Evolutionary conservation across 2,329 filamentous ascomycete genomes (phyloP), one percentile per base, ranked within the genome.

Genomic region (Xylariaceae sp.): DNA sequence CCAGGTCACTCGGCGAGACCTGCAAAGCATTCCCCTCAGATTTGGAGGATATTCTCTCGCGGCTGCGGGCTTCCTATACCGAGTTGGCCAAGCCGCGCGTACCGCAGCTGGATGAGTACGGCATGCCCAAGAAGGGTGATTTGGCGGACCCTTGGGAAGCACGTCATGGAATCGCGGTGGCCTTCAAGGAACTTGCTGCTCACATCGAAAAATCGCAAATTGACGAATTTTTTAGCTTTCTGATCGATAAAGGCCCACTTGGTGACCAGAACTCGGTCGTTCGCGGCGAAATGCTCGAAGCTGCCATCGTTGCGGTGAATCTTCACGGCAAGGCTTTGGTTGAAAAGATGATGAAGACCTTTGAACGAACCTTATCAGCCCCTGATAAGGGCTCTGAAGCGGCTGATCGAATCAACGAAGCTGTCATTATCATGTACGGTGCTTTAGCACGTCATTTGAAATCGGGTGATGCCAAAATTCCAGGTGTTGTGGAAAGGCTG

Each of bases 371-470:
- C 0, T 77, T 99, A n/a, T 91, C 93, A 66, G 86, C 84, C 2
- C 88, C 91, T 2, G 90, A 94, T 68, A 89, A 88, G 66, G 87
- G 85, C 51, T 91, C 87, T 1, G 84, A 92, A 60, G 83, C 87
- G 48, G 86, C 89, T 16, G 95, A 99, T 70, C 83, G 90, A 54
- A 88, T 97, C 57, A 97, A 97, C 62, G 94, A 99, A 72, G 94
- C 95, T 16, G 92, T 99, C 47, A 92, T 99, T 61, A 94, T 99
- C 62, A 87, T 99, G 69, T 99, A 99, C 63, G 94, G 94, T 67
- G 93, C 95, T 47, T 75, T 99, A 36, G 94, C 92, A 41, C 85
- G 89, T 47, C 94, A 99, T 75, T 75, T 99, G 53, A 83, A 88
- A 60, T 73, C 84, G 7, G 90, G 91, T n/a, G 94, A 99, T 69